Conservation (phyloP, 306 rosid genomes). For the Urtica urens region DNA sequence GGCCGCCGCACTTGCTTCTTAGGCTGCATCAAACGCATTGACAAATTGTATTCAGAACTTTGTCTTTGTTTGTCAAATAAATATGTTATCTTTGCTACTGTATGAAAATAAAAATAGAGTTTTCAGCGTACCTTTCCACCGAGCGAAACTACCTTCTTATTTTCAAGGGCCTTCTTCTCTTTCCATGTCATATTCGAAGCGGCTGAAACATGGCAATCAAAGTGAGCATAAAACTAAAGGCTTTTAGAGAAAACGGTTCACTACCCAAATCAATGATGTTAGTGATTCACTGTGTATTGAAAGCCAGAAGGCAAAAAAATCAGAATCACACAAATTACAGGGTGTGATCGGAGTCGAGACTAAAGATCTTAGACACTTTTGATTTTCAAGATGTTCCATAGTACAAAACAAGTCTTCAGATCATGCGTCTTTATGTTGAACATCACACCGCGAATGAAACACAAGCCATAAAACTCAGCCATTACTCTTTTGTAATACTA, state of each 20-base stretch:
- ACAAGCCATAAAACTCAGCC: too few relatives aligned
- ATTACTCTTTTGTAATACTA: too few relatives aligned
- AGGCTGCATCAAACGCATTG: conserved; percentile 28
- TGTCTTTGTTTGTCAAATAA: background rate
- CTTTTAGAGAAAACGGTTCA: background rate
- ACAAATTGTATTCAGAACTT: conserved; percentile 1
- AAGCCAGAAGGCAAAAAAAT: background rate
- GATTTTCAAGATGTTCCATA: too few relatives aligned
- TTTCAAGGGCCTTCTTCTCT: conserved; percentile 61
- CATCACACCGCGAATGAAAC: too few relatives aligned
- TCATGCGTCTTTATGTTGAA: too few relatives aligned
- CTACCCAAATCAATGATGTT: background rate
- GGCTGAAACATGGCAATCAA: conserved; percentile 25
- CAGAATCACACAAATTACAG: background rate
- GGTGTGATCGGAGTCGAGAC: too few relatives aligned
- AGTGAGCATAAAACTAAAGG: background rate
- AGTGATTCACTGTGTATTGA: background rate
- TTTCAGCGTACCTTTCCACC: conserved; percentile 65
- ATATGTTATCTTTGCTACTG: too few relatives aligned
- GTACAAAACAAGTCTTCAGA: too few relatives aligned
- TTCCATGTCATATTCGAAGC: conserved; percentile 74
- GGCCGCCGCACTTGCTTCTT: conserved; percentile 54
- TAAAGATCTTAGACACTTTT: too few relatives aligned
- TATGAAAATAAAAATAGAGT: conserved; percentile 9
- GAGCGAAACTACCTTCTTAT: conserved; percentile 52